Evolutionary conservation across 805 yeast genomes (phyloP), one percentile per base, ranked within the genome.

Genomic region (Lachancea cidri): DNA sequence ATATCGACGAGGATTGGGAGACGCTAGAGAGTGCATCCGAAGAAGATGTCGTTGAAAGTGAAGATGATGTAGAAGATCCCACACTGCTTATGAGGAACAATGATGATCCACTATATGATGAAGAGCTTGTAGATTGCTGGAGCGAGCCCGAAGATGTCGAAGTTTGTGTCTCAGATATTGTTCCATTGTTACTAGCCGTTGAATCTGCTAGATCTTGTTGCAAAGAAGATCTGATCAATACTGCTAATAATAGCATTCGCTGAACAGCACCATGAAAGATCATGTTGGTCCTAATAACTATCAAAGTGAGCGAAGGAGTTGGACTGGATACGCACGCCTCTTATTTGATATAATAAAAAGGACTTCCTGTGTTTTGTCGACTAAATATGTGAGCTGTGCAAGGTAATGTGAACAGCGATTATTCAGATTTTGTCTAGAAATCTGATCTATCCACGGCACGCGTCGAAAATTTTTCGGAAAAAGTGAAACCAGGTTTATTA

Each of bases 231-330:
- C 30, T 40, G 25, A 39, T 20, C 32, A 20, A 34, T 16, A 35
- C 38, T 22, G 43, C 46, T 36, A 43, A 43, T 34, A 43, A 43
- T 43, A 43, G 46, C 35, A 39, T n/a, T 4, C 33, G 19, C 16
- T 35, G 36, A 14, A 18, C n/a, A 17, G 11, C 17, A 17, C 22
- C 19, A 4, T 17, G 22, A 22, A 22, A 22, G 7, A 22, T 22
- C 27, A 22, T 22, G 9, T 22, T 11, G 27, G 27, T 7, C 9
- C 27, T 22, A n/a, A n/a, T n/a, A n/a, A n/a, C n/a, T n/a, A n/a
- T n/a, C n/a, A n/a, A n/a, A n/a, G n/a, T n/a, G n/a, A n/a, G n/a
- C n/a, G n/a, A n/a, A n/a, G n/a, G n/a, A n/a, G n/a, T n/a, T n/a
- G n/a, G n/a, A n/a, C n/a, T n/a, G n/a, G n/a, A n/a, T n/a, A n/a